These are phyloP conservation scores for Penicillium flavigenum DNA, from an alignment of 495 filamentous ascomycete species.

Conservation along the genomic window DNA sequence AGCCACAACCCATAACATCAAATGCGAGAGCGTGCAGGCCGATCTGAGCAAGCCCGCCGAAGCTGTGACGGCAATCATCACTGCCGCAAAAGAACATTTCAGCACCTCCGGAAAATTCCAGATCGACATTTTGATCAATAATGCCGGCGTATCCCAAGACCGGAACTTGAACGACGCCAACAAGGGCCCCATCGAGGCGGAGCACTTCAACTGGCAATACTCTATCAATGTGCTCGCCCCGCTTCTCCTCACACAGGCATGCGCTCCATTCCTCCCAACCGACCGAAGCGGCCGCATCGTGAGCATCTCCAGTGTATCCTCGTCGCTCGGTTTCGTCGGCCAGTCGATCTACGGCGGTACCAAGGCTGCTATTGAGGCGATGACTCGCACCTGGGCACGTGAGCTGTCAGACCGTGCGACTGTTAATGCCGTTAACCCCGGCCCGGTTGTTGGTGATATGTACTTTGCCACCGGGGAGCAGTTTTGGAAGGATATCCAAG, in stretches of 20 bases:
- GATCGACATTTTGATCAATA: conserved; percentile 88
- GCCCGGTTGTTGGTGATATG: conserved; percentile 83
- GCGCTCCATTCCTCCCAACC: conserved; percentile 64
- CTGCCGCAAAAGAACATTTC: conserved; percentile 51
- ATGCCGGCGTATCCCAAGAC: conserved; percentile 71
- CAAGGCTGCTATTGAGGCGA: conserved; percentile 87
- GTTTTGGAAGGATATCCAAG: conserved; percentile 56
- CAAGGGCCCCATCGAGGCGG: conserved; percentile 42
- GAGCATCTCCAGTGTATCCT: conserved; percentile 71
- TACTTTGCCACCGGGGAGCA: conserved; percentile 52
- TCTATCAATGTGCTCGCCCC: conserved; percentile 83
- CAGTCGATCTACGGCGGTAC: conserved; percentile 84
- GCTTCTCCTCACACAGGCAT: conserved; percentile 73
- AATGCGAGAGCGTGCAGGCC: conserved; percentile 55
- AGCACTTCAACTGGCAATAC: conserved; percentile 71
- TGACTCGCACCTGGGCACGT: conserved; percentile 85
- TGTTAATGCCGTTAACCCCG: conserved; percentile 87
- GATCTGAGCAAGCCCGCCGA: conserved; percentile 51
- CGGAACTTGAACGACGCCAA: conserved; percentile 56
- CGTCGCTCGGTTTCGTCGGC: conserved; percentile 63
- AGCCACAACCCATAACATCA: conserved; percentile 40
- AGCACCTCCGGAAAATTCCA: conserved; percentile 54
- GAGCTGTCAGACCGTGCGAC: conserved; percentile 77
- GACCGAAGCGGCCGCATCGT: conserved; percentile 78
- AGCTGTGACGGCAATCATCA: conserved; percentile 32